Conservation (phyloP, 148 eudicot species). For the Euryodendron excelsum region DNA sequence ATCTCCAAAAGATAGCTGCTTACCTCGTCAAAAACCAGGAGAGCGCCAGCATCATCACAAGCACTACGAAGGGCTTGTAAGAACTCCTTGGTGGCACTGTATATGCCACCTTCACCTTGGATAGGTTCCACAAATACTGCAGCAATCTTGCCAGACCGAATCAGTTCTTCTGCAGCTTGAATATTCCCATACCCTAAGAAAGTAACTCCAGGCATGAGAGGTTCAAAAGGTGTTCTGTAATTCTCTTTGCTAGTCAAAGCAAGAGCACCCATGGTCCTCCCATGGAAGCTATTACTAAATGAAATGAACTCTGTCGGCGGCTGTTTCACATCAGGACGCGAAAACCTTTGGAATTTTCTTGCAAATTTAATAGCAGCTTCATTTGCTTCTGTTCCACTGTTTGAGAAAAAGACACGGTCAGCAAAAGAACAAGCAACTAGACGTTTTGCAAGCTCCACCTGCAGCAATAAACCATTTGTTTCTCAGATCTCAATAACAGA, state of each 20-base stretch:
- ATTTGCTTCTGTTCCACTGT: constrained; percentile 93
- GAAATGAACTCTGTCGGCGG: constrained; percentile 71
- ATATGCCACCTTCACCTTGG: constrained; percentile 96
- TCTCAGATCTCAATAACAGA: constrained; percentile 5
- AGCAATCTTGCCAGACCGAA: constrained; percentile 71
- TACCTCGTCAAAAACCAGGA: constrained; percentile 93
- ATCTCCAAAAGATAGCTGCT: constrained; percentile 3
- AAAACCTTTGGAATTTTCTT: constrained; percentile 68
- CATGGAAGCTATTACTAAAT: constrained; percentile 82
- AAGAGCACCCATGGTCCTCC: constrained; percentile 89
- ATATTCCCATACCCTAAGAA: constrained; percentile 76
- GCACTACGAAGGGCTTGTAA: constrained; percentile 68
- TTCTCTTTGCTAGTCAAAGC: constrained; percentile 94
- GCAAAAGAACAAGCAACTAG: constrained; percentile 76
- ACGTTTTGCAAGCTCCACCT: constrained; percentile 92
- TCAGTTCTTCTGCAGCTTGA: constrained; percentile 55
- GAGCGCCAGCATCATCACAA: constrained; percentile 74
- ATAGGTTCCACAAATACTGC: constrained; percentile 95
- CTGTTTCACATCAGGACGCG: constrained; percentile 39
- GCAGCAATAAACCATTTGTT: constrained; percentile 18
- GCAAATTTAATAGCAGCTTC: constrained; percentile 98
- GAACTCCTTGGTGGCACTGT: constrained; percentile 79
- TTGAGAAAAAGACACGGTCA: constrained; percentile 82
- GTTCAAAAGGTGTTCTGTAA: constrained; percentile 81
- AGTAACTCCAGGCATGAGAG: constrained; percentile 89